Conservation (phyloP, 257 asterid species). For the Solanum commersonii region DNA sequence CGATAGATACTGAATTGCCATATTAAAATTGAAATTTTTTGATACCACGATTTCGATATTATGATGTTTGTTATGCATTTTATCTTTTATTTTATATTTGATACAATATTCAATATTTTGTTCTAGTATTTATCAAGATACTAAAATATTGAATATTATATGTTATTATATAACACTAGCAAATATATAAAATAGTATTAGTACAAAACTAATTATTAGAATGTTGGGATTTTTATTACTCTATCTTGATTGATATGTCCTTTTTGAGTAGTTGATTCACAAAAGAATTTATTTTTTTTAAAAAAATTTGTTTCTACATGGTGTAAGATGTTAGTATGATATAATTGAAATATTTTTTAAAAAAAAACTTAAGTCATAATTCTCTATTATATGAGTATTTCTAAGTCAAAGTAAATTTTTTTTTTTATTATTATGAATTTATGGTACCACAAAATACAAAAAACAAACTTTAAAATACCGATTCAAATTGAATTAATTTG, state of each 20-base stretch:
- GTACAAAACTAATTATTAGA: too few species aligned
- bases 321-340: too few species aligned
- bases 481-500: neutral
- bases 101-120: too few species aligned
- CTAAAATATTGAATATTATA: neutral
- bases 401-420: neutral
- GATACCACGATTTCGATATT: neutral
- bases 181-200: too few species aligned
- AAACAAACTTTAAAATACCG: neutral
- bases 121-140: too few species aligned
- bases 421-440: neutral
- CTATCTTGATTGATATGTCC: neutral
- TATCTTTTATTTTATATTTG: neutral
- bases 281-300: neutral
- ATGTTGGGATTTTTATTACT: neutral
- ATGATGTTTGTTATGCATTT: neutral
- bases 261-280: neutral
- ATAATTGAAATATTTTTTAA: too few species aligned
- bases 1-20: neutral
- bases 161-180: too few species aligned
- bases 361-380: neutral
- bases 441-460: neutral
- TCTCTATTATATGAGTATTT: neutral
- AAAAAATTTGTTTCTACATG: too few species aligned
- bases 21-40: too few species aligned